Evolutionary conservation across 2,329 filamentous ascomycete genomes (phyloP), one percentile per base, ranked within the genome.

Genomic region (Mycosphaerella sp.): DNA sequence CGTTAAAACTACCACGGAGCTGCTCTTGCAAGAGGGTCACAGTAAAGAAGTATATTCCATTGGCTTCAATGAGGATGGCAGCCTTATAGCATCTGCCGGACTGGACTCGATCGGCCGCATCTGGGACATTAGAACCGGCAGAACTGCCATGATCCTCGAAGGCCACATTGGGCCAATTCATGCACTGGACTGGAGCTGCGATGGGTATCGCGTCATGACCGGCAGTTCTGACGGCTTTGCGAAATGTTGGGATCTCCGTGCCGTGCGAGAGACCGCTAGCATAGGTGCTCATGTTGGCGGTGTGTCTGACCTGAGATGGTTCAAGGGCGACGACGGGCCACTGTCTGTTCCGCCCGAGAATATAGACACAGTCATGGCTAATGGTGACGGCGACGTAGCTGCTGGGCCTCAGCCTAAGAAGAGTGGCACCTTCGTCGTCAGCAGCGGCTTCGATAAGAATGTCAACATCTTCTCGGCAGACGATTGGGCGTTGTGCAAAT

Each of bases 191-290:
- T 98, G 94, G 93, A 84, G 87, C 52, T 79, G 84, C 0, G 93
- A 98, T 66, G 89, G 91, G 5, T 85, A 95, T 68, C 82, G 93
- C n/a, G 81, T 97, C 7, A 75, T 97, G n/a, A 89, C 89, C 0
- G 90, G 89, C 1, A 94, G 89, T 12, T 89, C 85, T 2, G 93
- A 98, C 66, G 91, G 91, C 14, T 97, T 93, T 80, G 84, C 95
- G 64, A 97, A 96, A 70, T 96, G 91, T 71, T 98, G 93, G 93
- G 93, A 98, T 66, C 78, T 98, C 46, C 83, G 93, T 41, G 91
- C 93, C 63, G 90, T 97, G 43, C 81, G 86, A 61, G 84, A 84
- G 57, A 85, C 81, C 0, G 91, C 88, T 10, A 87, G 86, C 14
- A 86, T 98, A 41, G 93, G 91, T 43, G 91, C 93, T 6, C 93